Conservation (phyloP, 2,329 filamentous ascomycete species). For the Didymellaceae sp. region DNA sequence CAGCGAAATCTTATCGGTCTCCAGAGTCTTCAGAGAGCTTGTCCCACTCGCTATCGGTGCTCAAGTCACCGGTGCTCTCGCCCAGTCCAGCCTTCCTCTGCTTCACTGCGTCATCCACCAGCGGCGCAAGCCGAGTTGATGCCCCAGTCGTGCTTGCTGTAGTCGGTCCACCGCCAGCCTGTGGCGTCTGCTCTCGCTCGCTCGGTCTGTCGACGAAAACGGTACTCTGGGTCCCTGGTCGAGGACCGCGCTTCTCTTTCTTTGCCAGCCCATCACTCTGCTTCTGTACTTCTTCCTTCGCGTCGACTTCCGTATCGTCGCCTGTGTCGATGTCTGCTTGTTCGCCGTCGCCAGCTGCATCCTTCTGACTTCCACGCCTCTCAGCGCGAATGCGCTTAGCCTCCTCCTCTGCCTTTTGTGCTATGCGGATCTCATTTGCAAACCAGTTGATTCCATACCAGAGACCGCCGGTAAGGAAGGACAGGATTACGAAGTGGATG, state of each 20-base stretch:
- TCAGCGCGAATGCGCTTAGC: conserved; percentile 54
- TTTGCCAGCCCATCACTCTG: conserved; percentile 22
- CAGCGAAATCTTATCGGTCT: conserved; percentile 37
- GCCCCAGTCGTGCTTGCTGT: conserved; percentile 40
- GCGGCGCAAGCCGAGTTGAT: conserved; percentile 36
- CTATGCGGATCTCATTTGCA: conserved; percentile 66
- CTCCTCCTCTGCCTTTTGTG: conserved; percentile 57
- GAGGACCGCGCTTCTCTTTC: conserved; percentile 23
- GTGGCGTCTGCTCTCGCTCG: conserved; percentile 31
- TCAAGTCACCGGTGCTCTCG: conserved; percentile 63
- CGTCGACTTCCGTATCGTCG: conserved; percentile 56
- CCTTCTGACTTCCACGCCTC: conserved; percentile 54
- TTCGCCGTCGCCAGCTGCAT: conserved; percentile 27
- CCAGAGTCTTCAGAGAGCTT: conserved; percentile 72
- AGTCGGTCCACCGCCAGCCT: conserved; percentile 16
- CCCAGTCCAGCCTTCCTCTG: conserved; percentile 53
- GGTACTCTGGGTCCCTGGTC: conserved; percentile 35
- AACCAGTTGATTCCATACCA: conserved; percentile 99
- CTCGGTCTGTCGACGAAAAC: conserved; percentile 42
- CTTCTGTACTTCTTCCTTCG: conserved; percentile 38
- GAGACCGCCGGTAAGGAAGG: conserved; percentile 76
- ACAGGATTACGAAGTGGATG: conserved; percentile 87
- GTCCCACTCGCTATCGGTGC: conserved; percentile 98
- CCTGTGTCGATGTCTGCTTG: conserved; percentile 52
- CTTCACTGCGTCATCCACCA: conserved; percentile 49